Conservation (phyloP, 2,329 filamentous ascomycete species). For the Penicillium hordei region DNA sequence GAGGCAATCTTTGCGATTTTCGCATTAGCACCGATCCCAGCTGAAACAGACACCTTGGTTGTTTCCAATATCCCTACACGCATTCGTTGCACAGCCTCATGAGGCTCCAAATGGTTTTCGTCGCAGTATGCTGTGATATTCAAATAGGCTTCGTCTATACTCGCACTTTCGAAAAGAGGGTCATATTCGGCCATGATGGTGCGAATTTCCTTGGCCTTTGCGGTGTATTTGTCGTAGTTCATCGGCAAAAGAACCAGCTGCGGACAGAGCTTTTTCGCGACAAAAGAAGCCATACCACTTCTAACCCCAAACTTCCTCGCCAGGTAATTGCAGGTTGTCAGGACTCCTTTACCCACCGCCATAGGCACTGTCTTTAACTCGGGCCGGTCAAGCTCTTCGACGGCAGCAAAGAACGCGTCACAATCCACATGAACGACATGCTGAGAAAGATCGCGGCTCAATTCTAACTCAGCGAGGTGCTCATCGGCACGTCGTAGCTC, state of each 20-base stretch:
- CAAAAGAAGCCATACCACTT: constrained; percentile 94
- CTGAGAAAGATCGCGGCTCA: constrained; percentile 77
- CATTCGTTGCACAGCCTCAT: constrained; percentile 74
- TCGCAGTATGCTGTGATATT: constrained; percentile 88
- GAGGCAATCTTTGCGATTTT: constrained; percentile 94
- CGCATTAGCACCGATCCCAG: constrained; percentile 89
- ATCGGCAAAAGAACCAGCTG: constrained; percentile 76
- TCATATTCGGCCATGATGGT: constrained; percentile 84
- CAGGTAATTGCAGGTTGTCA: constrained; percentile 80
- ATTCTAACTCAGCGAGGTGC: constrained; percentile 75
- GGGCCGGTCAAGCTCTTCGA: constrained; percentile 80
- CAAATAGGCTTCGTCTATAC: constrained; percentile 93
- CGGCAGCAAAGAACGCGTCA: constrained; percentile 95
- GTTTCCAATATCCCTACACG: constrained; percentile 72
- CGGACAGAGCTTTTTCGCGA: constrained; percentile 91
- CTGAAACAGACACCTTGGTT: constrained; percentile 84
- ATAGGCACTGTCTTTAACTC: constrained; percentile 86
- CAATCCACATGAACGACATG: constrained; percentile 90
- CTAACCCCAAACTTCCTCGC: constrained; percentile 87
- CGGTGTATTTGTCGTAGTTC: constrained; percentile 86
- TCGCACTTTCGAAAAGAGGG: constrained; percentile 84
- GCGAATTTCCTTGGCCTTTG: constrained; percentile 85
- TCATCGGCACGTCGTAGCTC: constrained; percentile 78
- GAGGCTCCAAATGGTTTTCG: constrained; percentile 65
- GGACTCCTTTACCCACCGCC: constrained; percentile 75